A percentile compares a stretch with the other conserved stretches of the same genome.
Conservation (phyloP, 306 rosid genomes). For the Acmispon strigosus region DNA sequence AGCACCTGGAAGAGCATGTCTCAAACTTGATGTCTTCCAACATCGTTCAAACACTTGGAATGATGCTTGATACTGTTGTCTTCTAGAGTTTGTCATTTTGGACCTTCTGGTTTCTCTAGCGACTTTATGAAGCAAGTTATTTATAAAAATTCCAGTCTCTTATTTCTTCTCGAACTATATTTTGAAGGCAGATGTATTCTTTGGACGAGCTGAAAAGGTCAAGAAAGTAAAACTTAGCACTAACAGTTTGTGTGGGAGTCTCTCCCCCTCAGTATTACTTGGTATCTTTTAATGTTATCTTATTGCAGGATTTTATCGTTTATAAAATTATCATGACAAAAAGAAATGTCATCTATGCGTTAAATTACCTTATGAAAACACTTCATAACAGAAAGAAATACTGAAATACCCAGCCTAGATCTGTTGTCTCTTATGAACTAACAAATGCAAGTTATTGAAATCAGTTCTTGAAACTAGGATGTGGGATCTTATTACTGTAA, state of each 20-base stretch:
- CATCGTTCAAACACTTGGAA: constrained; percentile 87
- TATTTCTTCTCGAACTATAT: not conserved
- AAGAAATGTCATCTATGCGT: not conserved
- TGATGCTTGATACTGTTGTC: constrained; percentile 93
- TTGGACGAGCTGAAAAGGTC: constrained; percentile 43
- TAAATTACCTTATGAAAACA: not conserved
- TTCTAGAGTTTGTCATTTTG: constrained; percentile 37
- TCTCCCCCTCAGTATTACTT: not conserved
- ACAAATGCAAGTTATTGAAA: not conserved
- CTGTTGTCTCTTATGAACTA: not conserved
- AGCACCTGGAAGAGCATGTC: constrained; percentile 93
- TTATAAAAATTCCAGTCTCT: not conserved
- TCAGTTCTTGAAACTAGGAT: not conserved
- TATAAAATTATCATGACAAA: not conserved
- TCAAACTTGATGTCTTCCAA: constrained; percentile 92
- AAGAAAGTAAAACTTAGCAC: constrained; percentile 29
- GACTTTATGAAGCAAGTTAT: not conserved
- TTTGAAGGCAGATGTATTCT: constrained; percentile 28
- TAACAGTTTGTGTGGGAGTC: not conserved
- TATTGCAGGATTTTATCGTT: not conserved
- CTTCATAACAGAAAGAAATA: not conserved
- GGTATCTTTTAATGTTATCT: not conserved
- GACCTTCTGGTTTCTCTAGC: not conserved
- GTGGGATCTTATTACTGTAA: not conserved
- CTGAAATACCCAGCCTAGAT: not conserved